phyloP scores from a whole-genome alignment of 331 rosid genomes.

The Prunus yedoensis region DNA sequence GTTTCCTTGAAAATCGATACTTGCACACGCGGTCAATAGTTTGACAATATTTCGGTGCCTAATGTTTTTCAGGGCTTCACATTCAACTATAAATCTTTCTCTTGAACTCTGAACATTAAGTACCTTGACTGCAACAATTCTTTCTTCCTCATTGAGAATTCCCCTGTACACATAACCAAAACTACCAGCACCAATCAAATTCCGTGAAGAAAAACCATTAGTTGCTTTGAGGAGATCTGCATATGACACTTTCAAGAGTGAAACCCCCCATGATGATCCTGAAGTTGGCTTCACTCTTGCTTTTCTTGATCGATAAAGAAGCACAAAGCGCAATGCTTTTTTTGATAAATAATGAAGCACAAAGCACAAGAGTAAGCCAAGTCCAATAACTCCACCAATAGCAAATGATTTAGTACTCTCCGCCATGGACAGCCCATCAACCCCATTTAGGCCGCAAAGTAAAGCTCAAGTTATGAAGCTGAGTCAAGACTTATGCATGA shows the following conservation, averaged over 20 bases:
- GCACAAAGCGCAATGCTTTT: not conserved
- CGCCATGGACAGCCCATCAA: not conserved
- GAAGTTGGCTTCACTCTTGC: not conserved
- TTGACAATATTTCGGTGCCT: slow-evolving; percentile 17
- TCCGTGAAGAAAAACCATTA: slow-evolving; percentile 1
- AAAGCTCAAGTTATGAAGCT: too few relatives aligned
- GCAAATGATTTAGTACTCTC: not conserved
- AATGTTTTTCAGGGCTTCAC: slow-evolving; percentile 1
- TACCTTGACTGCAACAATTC: slow-evolving; percentile 13
- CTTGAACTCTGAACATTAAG: slow-evolving; percentile 3
- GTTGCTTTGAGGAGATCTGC: slow-evolving; percentile 5
- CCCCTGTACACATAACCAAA: slow-evolving; percentile 12
- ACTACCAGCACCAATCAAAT: slow-evolving; percentile 13
- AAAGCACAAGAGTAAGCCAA: not conserved
- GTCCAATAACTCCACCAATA: not conserved
- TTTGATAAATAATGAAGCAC: not conserved
- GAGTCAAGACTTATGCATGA: too few relatives aligned
- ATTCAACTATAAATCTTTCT: not conserved
- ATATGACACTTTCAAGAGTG: slow-evolving; percentile 5
- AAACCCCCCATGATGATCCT: not conserved
- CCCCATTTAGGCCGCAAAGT: too few relatives aligned
- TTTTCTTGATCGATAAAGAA: slow-evolving; percentile 7
- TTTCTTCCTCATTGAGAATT: slow-evolving; percentile 3
- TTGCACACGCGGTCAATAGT: slow-evolving; percentile 10
- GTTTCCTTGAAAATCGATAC: slow-evolving; percentile 7